Base-by-base conservation (phyloP, 768 basidiomycete genomes). In the Collybia mongolica region DNA sequence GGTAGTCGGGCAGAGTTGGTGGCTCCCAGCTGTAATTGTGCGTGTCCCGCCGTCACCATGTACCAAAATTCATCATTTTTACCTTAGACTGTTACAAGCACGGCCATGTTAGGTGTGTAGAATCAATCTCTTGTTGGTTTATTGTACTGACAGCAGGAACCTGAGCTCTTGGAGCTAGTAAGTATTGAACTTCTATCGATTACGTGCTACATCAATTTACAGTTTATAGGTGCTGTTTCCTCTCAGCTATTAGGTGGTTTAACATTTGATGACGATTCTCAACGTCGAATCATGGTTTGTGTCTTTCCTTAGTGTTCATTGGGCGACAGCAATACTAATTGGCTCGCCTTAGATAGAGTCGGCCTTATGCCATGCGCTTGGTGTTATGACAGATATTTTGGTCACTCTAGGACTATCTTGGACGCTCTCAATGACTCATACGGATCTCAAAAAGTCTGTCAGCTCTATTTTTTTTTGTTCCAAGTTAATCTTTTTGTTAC, bases 391-490 rank as follows among this genome's bases (percentile, higher is more conserved):
- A 12, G 52, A 53, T 15, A 18, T 48, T 17, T 9, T 53, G 14
- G 47, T 53, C n/a, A 49, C 46, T 4, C n/a, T 48, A 17, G 39
- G 38, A 20, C 23, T 52, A 11, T 49, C n/a, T n/a, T 19, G n/a
- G 17, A 35, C 19, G 3, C 41, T 53, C 9, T 42, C 26, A 3
- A 19, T 47, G 15, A 23, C n/a, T 19, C 20, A n/a, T 6, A 28
- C 28, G 3, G 7, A 17, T 1, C 42, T 53, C 52, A 48, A 42
- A 49, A 6, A n/a, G 40, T n/a, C 6, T 8, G n/a, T 5, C 24
- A 11, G 15, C 4, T 32, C 2, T 39, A 5, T 9, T 5, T 18
- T 23, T 20, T 18, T 18, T 2, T 26, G 22, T 32, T 7, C 2
- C 18, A 7, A 8, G 11, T 19, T 17, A 6, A 37, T 2, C 22